Evolutionary conservation across 1,139 yeast genomes (phyloP).

Genomic region (Sugiyamaella castrensis): DNA sequence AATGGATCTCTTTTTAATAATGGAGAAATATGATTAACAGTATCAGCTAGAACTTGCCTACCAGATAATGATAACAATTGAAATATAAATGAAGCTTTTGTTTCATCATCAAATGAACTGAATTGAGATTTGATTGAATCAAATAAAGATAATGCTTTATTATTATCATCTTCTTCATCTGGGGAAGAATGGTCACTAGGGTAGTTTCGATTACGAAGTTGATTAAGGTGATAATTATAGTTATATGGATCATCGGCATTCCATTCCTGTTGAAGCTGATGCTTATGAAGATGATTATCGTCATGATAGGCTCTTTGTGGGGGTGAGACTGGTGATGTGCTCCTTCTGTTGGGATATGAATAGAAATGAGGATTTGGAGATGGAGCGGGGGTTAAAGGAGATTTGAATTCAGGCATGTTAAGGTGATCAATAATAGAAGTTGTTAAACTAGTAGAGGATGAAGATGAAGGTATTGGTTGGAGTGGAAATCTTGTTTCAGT

Average conservation of each 20-base stretch:
- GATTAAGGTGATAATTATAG: slow-evolving; percentile 10
- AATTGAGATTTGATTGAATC: slow-evolving; percentile 15
- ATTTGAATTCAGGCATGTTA: slow-evolving; percentile 5
- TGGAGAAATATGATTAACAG: slow-evolving; percentile 71
- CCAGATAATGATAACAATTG: slow-evolving; percentile 33
- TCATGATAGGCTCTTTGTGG: not conserved
- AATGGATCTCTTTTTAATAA: slow-evolving; percentile 85
- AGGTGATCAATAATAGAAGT: slow-evolving; percentile 3
- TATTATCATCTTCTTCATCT: not conserved
- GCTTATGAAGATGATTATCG: slow-evolving; percentile 4
- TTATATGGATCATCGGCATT: slow-evolving; percentile 7
- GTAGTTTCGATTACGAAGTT: slow-evolving; percentile 8
- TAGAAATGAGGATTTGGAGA: slow-evolving; percentile 27
- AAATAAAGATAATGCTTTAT: not conserved
- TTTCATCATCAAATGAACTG: slow-evolving; percentile 20
- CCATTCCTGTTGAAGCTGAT: slow-evolving; percentile 12
- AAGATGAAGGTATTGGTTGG: not conserved
- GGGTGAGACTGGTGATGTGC: not conserved
- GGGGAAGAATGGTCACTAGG: not conserved
- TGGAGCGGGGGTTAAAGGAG: slow-evolving; percentile 34
- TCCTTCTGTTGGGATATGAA: not conserved
- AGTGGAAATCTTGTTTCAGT: not conserved
- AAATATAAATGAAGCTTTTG: slow-evolving; percentile 27
- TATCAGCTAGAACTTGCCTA: slow-evolving; percentile 63
- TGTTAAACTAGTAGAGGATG: not conserved